Evolutionary conservation across 257 asterid species (phyloP).

Genomic region (Hygrophila difformis): DNA sequence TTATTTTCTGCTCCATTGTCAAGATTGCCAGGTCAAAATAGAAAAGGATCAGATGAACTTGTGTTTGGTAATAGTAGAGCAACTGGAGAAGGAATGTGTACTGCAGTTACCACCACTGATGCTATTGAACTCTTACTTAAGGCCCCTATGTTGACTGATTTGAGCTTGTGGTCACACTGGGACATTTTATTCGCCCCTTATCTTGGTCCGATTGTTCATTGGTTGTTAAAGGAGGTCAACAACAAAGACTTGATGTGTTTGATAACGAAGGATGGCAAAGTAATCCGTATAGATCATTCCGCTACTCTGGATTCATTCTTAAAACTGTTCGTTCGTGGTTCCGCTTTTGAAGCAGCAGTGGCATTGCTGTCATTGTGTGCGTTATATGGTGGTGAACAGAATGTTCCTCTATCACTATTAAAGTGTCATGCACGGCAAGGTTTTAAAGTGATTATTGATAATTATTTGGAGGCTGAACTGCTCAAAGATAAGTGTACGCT

Average conservation of each 20-base stretch:
- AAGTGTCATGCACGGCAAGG: slow-evolving; percentile 67
- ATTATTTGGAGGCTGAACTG: slow-evolving; percentile 30
- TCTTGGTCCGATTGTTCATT: slow-evolving; percentile 77
- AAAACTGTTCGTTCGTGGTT: slow-evolving; percentile 49
- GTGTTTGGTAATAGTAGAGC: slow-evolving; percentile 18
- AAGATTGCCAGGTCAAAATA: slow-evolving; percentile 24
- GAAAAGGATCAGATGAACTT: slow-evolving; percentile 23
- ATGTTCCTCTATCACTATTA: slow-evolving; percentile 63
- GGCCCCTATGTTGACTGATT: slow-evolving; percentile 88
- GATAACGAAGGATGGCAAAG: slow-evolving; percentile 69
- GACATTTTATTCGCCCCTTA: slow-evolving; percentile 73
- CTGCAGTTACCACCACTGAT: slow-evolving; percentile 50
- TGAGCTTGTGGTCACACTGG: slow-evolving; percentile 86
- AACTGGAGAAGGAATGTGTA: slow-evolving; percentile 27
- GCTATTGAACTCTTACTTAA: slow-evolving; percentile 57
- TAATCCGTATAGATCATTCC: slow-evolving; percentile 72
- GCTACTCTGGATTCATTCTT: slow-evolving; percentile 67
- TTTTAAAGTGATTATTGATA: slow-evolving; percentile 48
- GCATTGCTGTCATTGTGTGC: slow-evolving; percentile 62
- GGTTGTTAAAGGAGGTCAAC: slow-evolving; percentile 79
- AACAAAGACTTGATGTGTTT: slow-evolving; percentile 61
- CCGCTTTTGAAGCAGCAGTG: slow-evolving; percentile 74
- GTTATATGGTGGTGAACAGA: slow-evolving; percentile 73
- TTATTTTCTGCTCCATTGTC: slow-evolving; percentile 72
- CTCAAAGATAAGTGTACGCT: slow-evolving; percentile 18